Evolutionary conservation across 2,329 filamentous ascomycete genomes (phyloP), one percentile per base, ranked within the genome.

Genomic region (Penicillium capsulatum): DNA sequence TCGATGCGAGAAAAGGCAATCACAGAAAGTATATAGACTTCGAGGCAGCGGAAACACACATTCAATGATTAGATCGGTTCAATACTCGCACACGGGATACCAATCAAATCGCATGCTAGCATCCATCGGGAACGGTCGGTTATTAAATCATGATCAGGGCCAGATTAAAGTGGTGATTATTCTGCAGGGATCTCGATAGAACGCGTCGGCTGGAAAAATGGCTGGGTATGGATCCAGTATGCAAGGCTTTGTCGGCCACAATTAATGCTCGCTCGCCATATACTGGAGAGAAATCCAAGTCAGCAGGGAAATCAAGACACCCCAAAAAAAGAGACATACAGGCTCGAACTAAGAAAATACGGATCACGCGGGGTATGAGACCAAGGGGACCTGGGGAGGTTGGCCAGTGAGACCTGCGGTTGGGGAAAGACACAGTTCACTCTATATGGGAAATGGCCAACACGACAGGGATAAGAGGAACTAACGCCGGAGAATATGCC

Each of bases 71-170:
- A n/a, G n/a, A n/a, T n/a, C n/a, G 22, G 20, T 26, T 44, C 31
- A 35, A 13, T 20, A 15, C 10, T 17, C 26, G 14, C 26, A 28
- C 19, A 16, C 16, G 13, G 36, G 20, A 31, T 36, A 17, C 31
- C 44, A 44, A 42, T 44, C 17, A 31, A 42, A 34, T 30, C 17
- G 26, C 9, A 45, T 45, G 40, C 41, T 17, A 36, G 32, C 39
- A 47, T 51, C 46, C 48, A 44, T 45, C 24, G 34, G 39, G 34
- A 36, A 16, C 31, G 16, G 42, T 28, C 34, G 27, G 17, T 16
- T 53, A 50, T 52, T 40, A 48, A 48, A 50, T 52, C 42, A 36
- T 35, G 33, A 47, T 47, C 31, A 39, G 32, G 38, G 24, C 31
- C 31, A 31, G 8, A 31, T 31, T 16, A 30, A 36, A 26, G 34